Conservation (phyloP, 768 basidiomycete species). For the Termitomyces sp. region DNA sequence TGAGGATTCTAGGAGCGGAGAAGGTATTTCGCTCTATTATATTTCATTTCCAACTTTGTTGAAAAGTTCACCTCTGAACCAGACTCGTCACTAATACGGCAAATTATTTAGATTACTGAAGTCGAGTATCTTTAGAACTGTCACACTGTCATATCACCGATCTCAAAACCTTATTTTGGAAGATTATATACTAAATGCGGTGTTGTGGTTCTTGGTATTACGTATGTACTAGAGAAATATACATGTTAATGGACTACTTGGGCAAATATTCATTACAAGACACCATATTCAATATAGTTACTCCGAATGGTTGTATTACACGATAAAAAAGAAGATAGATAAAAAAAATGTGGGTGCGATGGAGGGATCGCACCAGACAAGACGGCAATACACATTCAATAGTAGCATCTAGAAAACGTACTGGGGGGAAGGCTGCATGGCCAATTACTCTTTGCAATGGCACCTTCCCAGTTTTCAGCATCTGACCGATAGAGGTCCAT, state of each 20-base stretch:
- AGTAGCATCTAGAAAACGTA: conserved; percentile 76
- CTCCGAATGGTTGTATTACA: not conserved
- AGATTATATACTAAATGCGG: not conserved
- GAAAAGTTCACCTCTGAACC: conserved; percentile 12
- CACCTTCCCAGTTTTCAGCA: conserved; percentile 59
- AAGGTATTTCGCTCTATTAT: conserved; percentile 35
- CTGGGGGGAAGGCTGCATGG: conserved; percentile 71
- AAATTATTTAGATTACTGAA: not conserved
- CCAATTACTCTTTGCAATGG: conserved; percentile 60
- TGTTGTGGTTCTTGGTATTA: not conserved
- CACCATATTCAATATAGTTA: not conserved
- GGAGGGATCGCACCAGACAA: not conserved
- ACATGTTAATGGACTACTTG: not conserved
- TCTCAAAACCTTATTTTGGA: not conserved
- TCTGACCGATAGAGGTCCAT: conserved; percentile 54
- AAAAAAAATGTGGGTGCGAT: not conserved
- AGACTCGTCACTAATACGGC: conserved; percentile 36
- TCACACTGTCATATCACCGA: not conserved
- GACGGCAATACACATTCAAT: conserved; percentile 25
- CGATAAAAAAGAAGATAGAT: not conserved
- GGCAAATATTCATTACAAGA: conserved; percentile 7
- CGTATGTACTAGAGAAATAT: not conserved
- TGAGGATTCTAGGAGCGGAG: conserved; percentile 61
- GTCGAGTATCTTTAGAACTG: not conserved
- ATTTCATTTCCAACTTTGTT: conserved; percentile 1